Evolutionary conservation across 2,329 filamentous ascomycete species (phyloP).

Genomic region (Whalleya microplaca): DNA sequence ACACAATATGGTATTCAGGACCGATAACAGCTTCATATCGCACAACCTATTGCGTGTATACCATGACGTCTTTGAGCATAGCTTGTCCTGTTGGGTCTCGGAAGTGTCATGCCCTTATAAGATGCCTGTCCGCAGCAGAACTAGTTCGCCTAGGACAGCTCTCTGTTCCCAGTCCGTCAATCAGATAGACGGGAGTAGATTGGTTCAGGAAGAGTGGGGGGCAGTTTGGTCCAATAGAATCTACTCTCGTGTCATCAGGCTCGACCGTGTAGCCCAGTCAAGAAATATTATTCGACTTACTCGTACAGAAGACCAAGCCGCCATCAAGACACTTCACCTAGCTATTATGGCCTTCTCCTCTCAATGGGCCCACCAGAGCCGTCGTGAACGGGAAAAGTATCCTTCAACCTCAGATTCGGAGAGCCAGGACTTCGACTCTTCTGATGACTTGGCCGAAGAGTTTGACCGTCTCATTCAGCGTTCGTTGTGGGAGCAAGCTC

Average conservation of each 20-base stretch:
- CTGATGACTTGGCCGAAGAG: conserved; percentile 17
- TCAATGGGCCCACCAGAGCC: conserved; percentile 51
- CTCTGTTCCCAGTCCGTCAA: conserved; percentile 28
- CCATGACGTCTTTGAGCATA: conserved; percentile 58
- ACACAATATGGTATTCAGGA: conserved; percentile 30
- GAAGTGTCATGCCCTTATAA: conserved; percentile 57
- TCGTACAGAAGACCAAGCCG: conserved; percentile 46
- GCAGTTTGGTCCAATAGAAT: conserved; percentile 52
- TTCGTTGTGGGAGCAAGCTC: conserved; percentile 14
- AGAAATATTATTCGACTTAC: conserved; percentile 46
- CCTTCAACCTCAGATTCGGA: background rate
- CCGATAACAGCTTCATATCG: conserved; percentile 44
- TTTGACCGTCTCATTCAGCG: conserved; percentile 15
- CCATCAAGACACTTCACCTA: conserved; percentile 50
- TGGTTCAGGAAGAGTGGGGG: conserved; percentile 38
- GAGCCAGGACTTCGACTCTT: conserved; percentile 1
- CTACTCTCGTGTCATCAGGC: conserved; percentile 51
- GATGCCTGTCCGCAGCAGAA: conserved; percentile 21
- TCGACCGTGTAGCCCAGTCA: conserved; percentile 48
- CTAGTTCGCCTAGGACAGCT: background rate
- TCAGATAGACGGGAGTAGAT: background rate
- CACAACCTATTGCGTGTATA: conserved; percentile 53
- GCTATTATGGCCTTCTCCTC: conserved; percentile 57
- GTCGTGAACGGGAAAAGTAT: conserved; percentile 28
- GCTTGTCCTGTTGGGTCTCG: conserved; percentile 57